Evolutionary conservation across 225 moss, liverwort and hornwort genomes (phyloP), one percentile per base, ranked within the genome.

Genomic region (Straminergon stramineum): DNA sequence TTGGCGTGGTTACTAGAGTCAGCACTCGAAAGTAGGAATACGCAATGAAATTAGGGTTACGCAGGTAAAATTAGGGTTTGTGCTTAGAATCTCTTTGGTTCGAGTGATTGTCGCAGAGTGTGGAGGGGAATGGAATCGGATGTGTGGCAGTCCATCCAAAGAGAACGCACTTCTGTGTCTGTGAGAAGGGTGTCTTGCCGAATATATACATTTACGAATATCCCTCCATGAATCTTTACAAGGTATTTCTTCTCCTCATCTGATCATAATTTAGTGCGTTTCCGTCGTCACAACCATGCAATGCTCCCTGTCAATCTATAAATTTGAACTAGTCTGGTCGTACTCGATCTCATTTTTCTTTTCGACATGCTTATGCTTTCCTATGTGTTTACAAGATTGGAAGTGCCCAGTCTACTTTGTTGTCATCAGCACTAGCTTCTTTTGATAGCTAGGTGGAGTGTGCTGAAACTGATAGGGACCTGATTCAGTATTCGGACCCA

Each of bases 101-200:
- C 4, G 30, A 63, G 28, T 79, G 78, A 41, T 83, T 89, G 76
- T 87, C 28, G 89, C 94, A 98, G 98, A 99, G 96, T 90, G 90
- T 93, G 89, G 96, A 95, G 81, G 97, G 98, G 20, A 95, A 94
- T 91, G 98, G 98, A 88, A 97, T 99, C 67, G 98, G 98, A 91
- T 97, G 97, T 84, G 96, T 99, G 77, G 96, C 96, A 62, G 94
- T 99, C 69, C 98, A 99, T 91, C 98, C 98, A 53, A 88, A 91
- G n/a, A 95, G 88, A 84, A 88, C 91, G 31, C 93, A 93, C 77
- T 95, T 95, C 89, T 96, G 97, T 88, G 98, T 99, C 17, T 99
- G 98, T 86, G 98, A 97, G 91, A 99, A 97, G 94, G 98, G 98
- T 63, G 88, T 92, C 43, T 92, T 73, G 86, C 98, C 98, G 43